A percentile compares a stretch with the other conserved stretches of the same genome.
Evolutionary conservation across 768 basidiomycete genomes (phyloP).

Genomic region (Austroboletus eburneus): DNA sequence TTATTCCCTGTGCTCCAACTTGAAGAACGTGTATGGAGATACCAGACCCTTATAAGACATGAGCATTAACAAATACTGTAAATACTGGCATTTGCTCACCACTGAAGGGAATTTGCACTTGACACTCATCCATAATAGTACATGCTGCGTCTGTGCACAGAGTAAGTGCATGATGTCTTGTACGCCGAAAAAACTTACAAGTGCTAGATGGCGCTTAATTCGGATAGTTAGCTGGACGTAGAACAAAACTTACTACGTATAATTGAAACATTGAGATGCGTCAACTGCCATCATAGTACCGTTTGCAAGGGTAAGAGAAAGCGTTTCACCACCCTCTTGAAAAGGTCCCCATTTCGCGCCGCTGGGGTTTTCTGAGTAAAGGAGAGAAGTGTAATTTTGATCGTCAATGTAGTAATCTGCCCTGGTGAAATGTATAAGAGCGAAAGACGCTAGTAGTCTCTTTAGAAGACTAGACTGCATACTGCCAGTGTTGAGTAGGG

Average conservation of each 20-base stretch:
- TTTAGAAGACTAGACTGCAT: slow-evolving; percentile 5
- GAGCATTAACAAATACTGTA: neutral
- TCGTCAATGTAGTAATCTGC: slow-evolving; percentile 16
- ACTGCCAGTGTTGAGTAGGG: neutral
- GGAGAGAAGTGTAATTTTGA: slow-evolving; percentile 5
- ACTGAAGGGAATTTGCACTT: slow-evolving; percentile 13
- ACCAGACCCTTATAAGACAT: slow-evolving; percentile 13
- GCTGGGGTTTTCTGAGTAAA: slow-evolving; percentile 8
- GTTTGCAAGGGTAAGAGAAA: slow-evolving; percentile 9
- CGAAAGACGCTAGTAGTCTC: neutral
- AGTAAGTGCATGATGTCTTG: neutral
- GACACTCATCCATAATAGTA: slow-evolving; percentile 1
- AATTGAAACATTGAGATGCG: slow-evolving; percentile 12
- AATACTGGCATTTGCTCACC: slow-evolving; percentile 4
- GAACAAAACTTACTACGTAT: slow-evolving; percentile 14
- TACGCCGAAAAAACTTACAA: slow-evolving; percentile 3
- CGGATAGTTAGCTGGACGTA: neutral
- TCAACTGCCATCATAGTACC: neutral
- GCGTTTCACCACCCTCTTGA: slow-evolving; percentile 5
- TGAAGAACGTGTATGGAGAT: slow-evolving; percentile 11
- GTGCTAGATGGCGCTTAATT: slow-evolving; percentile 6
- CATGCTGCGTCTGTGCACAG: slow-evolving; percentile 9
- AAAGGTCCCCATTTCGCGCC: slow-evolving; percentile 12
- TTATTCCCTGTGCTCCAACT: slow-evolving; percentile 10
- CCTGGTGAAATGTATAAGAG: slow-evolving; percentile 1